These are phyloP conservation scores for Akanthomyces lecanii DNA, from an alignment of 2,329 filamentous ascomycete genomes.

Conservation along the genomic window DNA sequence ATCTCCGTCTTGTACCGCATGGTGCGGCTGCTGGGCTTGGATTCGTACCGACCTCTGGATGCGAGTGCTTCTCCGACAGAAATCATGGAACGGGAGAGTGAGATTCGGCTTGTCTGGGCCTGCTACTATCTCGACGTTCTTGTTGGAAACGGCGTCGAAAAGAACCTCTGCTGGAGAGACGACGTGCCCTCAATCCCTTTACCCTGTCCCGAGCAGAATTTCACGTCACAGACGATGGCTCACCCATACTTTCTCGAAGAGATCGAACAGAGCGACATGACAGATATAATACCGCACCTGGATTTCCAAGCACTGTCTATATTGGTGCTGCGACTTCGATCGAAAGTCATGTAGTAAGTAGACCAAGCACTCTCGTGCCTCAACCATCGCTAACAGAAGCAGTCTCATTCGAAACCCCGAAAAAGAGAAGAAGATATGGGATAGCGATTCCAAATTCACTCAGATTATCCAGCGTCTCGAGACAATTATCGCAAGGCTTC, in stretches of 20 bases:
- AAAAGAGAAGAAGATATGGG: slow-evolving; percentile 16
- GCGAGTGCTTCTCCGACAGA: slow-evolving; percentile 7
- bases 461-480: slow-evolving; percentile 23
- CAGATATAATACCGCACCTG: slow-evolving; percentile 16
- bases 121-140: slow-evolving; percentile 24
- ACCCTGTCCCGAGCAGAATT: slow-evolving; percentile 21
- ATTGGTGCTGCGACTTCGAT: slow-evolving; percentile 21
- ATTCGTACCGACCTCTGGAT: slow-evolving; percentile 18
- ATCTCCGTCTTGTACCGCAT: slow-evolving; percentile 22
- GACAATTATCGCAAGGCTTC: slow-evolving; percentile 21
- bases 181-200: slow-evolving; percentile 22
- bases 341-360: slow-evolving; percentile 21
- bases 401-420: slow-evolving; percentile 22
- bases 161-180: slow-evolving; percentile 23
- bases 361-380: neutral
- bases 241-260: slow-evolving; percentile 14
- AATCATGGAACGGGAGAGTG: slow-evolving; percentile 20
- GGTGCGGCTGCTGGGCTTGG: slow-evolving; percentile 21
- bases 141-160: slow-evolving; percentile 21
- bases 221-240: slow-evolving; percentile 16
- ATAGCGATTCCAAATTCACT: slow-evolving; percentile 7
- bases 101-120: slow-evolving; percentile 24
- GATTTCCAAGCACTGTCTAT: slow-evolving; percentile 21
- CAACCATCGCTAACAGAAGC: neutral
- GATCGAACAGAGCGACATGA: slow-evolving; percentile 18